Conservation (phyloP, 2,329 filamentous ascomycete species). For the Penicillium sp. region DNA sequence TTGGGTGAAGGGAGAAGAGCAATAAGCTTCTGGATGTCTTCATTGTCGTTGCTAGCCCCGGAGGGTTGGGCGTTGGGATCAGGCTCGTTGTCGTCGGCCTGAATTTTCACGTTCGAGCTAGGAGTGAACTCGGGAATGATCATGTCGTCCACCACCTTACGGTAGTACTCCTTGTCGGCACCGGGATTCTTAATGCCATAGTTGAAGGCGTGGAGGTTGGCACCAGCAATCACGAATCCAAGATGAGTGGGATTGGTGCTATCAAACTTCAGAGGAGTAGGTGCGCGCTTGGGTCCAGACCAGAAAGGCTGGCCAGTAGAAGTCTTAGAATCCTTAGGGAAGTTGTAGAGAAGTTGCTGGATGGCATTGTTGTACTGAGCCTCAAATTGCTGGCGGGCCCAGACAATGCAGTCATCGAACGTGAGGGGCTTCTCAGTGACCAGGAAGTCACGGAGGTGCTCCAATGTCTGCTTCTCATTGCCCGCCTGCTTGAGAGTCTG, state of each 20-base stretch:
- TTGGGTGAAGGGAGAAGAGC: conserved; percentile 75
- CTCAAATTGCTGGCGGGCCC: conserved; percentile 92
- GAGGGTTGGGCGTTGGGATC: conserved; percentile 75
- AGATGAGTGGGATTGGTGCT: conserved; percentile 81
- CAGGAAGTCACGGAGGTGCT: conserved; percentile 85
- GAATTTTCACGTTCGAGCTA: conserved; percentile 89
- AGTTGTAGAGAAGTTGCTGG: conserved; percentile 92
- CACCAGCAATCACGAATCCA: conserved; percentile 81
- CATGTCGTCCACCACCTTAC: conserved; percentile 82
- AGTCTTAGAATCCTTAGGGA: conserved; percentile 89
- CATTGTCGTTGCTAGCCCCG: conserved; percentile 66
- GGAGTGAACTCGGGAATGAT: conserved; percentile 95
- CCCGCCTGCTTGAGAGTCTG: conserved; percentile 87
- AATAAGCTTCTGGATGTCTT: conserved; percentile 73
- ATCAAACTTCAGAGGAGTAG: conserved; percentile 88
- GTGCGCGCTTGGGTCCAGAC: conserved; percentile 97
- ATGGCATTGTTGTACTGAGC: conserved; percentile 97
- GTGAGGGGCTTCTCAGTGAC: conserved; percentile 88
- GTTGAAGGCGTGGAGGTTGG: conserved; percentile 95
- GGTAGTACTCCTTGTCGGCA: conserved; percentile 69
- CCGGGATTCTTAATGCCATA: conserved; percentile 91
- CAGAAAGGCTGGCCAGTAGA: conserved; percentile 91
- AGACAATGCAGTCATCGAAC: conserved; percentile 95
- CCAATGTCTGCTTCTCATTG: conserved; percentile 90
- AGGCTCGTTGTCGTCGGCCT: conserved; percentile 91